Evolutionary conservation across 2,329 filamentous ascomycete species (phyloP).

Genomic region (Cladophialophora bantiana): DNA sequence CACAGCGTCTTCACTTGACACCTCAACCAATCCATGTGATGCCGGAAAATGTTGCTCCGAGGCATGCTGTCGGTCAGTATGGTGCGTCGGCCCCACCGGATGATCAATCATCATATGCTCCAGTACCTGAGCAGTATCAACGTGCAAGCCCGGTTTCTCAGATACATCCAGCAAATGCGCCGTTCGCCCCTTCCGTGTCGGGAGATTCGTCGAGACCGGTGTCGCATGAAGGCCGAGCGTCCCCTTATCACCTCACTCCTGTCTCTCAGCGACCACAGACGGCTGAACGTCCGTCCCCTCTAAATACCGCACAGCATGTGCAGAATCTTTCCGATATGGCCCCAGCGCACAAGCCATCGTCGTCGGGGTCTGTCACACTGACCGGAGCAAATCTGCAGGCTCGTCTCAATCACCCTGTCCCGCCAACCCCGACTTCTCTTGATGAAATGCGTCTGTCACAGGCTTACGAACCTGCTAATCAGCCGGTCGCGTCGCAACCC

Average conservation of each 20-base stretch:
- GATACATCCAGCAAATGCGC: background rate
- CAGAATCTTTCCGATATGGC: constrained; percentile 7
- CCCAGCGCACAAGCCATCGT: constrained; percentile 13
- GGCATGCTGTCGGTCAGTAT: constrained; percentile 13
- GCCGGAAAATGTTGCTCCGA: constrained; percentile 3
- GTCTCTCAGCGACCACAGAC: constrained; percentile 23
- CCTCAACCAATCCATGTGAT: background rate
- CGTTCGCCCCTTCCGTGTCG: constrained; percentile 21
- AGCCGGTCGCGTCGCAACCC: constrained; percentile 5
- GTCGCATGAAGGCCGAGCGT: constrained; percentile 30
- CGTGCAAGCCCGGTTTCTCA: constrained; percentile 12
- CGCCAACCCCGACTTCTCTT: constrained; percentile 38
- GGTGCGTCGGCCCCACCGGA: background rate
- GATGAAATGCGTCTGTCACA: constrained; percentile 24
- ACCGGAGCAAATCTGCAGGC: constrained; percentile 44
- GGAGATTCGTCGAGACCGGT: constrained; percentile 31
- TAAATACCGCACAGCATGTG: constrained; percentile 17
- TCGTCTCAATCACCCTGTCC: constrained; percentile 44
- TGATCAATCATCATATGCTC: constrained; percentile 7
- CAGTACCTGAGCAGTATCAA: constrained; percentile 10
- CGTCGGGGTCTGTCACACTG: constrained; percentile 37
- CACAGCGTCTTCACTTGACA: constrained; percentile 38
- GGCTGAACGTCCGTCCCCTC: constrained; percentile 26
- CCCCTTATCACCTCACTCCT: constrained; percentile 28
- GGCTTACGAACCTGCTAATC: constrained; percentile 6